Evolutionary conservation across 2,329 filamentous ascomycete genomes (phyloP).

Genomic region (Fusarium sp.): DNA sequence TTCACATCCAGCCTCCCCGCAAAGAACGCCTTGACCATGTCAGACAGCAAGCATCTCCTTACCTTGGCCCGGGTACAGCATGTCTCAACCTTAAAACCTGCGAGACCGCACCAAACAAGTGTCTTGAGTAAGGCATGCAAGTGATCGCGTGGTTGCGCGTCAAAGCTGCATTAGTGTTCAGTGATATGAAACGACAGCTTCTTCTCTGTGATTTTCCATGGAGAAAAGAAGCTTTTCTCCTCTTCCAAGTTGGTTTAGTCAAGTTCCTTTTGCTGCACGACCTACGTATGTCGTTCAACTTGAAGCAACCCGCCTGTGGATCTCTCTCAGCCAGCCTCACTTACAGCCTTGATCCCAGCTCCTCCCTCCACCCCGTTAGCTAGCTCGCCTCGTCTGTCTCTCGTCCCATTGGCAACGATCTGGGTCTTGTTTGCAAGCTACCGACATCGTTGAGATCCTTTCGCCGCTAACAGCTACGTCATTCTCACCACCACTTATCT

Average conservation of each 20-base stretch:
- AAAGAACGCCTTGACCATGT: slow-evolving; percentile 21
- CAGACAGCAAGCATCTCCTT: slow-evolving; percentile 17
- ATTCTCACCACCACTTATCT: slow-evolving; percentile 32
- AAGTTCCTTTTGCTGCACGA: slow-evolving; percentile 11
- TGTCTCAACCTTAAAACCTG: slow-evolving; percentile 7
- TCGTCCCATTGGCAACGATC: slow-evolving; percentile 41
- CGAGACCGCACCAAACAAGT: neutral
- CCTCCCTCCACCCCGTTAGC: slow-evolving; percentile 1
- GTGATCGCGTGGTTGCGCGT: slow-evolving; percentile 25
- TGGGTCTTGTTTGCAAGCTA: slow-evolving; percentile 7
- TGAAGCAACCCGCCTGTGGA: slow-evolving; percentile 25
- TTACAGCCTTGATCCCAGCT: slow-evolving; percentile 45
- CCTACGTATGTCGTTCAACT: slow-evolving; percentile 26
- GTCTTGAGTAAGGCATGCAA: slow-evolving; percentile 26
- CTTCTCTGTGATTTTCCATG: slow-evolving; percentile 9
- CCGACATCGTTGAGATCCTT: slow-evolving; percentile 40
- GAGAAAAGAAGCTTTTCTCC: neutral
- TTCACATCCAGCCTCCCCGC: slow-evolving; percentile 11
- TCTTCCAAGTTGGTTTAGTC: neutral
- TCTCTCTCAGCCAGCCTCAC: slow-evolving; percentile 38
- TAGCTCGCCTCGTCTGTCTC: slow-evolving; percentile 22
- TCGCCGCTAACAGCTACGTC: slow-evolving; percentile 32
- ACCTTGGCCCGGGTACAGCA: slow-evolving; percentile 1
- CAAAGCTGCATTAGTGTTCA: slow-evolving; percentile 14
- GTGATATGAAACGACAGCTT: slow-evolving; percentile 30